A percentile compares a stretch with the other conserved stretches of the same genome.
Evolutionary conservation across 208 protist species (phyloP).

Genomic region (Wallacemonas rigidus): DNA sequence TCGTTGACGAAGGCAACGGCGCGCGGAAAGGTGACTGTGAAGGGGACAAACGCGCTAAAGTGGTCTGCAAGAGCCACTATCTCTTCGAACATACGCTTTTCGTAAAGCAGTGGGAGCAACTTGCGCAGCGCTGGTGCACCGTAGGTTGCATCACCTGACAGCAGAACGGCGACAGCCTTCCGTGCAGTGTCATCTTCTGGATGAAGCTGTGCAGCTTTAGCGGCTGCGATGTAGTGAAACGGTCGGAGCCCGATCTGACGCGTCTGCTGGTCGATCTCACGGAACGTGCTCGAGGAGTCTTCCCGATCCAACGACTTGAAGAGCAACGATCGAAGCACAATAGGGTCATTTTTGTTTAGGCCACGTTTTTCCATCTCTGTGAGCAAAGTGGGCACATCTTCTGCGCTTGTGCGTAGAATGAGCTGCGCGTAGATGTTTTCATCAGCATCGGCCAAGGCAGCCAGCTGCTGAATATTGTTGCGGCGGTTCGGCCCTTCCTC

Average conservation of each 20-base stretch:
- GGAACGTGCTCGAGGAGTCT: constrained; percentile 48
- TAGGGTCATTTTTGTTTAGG: constrained; percentile 74
- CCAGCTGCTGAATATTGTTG: constrained; percentile 60
- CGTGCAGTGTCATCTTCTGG: constrained; percentile 37
- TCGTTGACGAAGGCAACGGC: constrained; percentile 80
- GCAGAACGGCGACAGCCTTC: constrained; percentile 39
- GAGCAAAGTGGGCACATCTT: constrained; percentile 56
- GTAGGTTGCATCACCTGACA: constrained; percentile 29
- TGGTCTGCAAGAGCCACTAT: constrained; percentile 69
- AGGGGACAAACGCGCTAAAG: constrained; percentile 35
- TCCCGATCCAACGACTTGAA: constrained; percentile 56
- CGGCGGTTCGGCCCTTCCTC: constrained; percentile 46
- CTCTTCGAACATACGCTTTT: constrained; percentile 57
- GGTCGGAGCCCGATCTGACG: constrained; percentile 50
- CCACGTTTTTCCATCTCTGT: constrained; percentile 65
- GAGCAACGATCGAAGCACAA: constrained; percentile 54
- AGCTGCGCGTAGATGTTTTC: constrained; percentile 77
- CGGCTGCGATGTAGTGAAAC: constrained; percentile 48
- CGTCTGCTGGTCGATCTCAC: constrained; percentile 69
- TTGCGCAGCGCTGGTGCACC: constrained; percentile 43
- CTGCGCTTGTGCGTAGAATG: constrained; percentile 47
- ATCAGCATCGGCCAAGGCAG: constrained; percentile 60
- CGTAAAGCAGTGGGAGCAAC: constrained; percentile 64
- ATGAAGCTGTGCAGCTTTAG: constrained; percentile 32
- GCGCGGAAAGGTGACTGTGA: constrained; percentile 44